These are phyloP conservation scores for Penicillium diatomitis DNA, from an alignment of 495 filamentous ascomycete species.

Conservation along the genomic window DNA sequence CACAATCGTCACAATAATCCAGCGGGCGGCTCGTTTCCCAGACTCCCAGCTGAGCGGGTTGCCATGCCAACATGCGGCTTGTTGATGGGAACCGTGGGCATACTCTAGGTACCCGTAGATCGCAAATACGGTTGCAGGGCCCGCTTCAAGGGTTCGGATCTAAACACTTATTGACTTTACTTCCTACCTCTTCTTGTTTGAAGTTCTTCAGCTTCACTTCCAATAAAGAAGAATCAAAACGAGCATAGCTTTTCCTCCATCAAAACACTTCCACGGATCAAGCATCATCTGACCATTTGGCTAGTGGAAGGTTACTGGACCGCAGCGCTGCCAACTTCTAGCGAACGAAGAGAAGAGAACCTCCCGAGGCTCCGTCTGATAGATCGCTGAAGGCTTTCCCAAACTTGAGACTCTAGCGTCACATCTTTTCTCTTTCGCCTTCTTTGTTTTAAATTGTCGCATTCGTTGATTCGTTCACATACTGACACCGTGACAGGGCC, in stretches of 20 bases:
- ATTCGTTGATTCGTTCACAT: slow-evolving; percentile 22
- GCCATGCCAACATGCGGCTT: slow-evolving; percentile 36
- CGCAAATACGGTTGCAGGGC: slow-evolving; percentile 20
- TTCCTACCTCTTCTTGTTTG: slow-evolving; percentile 10
- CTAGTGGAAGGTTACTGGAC: too few species aligned
- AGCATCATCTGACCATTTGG: too few species aligned
- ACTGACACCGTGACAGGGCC: slow-evolving; percentile 33
- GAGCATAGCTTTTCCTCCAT: too few species aligned
- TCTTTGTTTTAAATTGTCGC: slow-evolving; percentile 5
- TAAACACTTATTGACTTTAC: slow-evolving; percentile 21
- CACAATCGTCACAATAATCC: slow-evolving; percentile 3
- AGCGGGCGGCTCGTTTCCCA: slow-evolving; percentile 20
- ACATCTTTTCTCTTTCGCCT: slow-evolving; percentile 16
- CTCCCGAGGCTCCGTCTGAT: background rate
- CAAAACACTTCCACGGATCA: too few species aligned
- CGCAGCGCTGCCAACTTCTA: background rate
- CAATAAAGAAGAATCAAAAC: too few species aligned
- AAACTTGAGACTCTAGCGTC: slow-evolving; percentile 13
- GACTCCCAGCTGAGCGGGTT: slow-evolving; percentile 26
- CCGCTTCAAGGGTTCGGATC: slow-evolving; percentile 14
- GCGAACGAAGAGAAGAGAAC: too few species aligned
- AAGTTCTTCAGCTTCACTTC: slow-evolving; percentile 1
- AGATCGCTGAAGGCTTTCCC: background rate
- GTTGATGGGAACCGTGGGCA: slow-evolving; percentile 36
- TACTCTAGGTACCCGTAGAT: slow-evolving; percentile 19